A percentile compares a stretch with the other conserved stretches of the same genome.
Conservation (phyloP, 164 flowering plant species). For the Vitis labrusca region DNA sequence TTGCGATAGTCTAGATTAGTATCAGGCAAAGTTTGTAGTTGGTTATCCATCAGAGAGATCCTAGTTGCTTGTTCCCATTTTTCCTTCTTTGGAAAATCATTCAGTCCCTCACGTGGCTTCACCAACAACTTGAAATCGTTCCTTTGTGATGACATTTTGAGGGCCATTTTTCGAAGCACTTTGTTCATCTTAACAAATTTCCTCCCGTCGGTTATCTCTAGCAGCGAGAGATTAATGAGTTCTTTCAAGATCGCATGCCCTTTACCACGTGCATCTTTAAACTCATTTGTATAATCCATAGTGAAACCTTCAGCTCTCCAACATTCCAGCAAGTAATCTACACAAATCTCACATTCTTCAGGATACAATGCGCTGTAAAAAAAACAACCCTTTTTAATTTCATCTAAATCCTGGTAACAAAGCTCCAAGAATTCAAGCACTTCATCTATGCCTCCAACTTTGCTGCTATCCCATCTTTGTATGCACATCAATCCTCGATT, state of each 20-base stretch:
- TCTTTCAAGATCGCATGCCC: constrained; percentile 15
- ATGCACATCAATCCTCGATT: constrained; percentile 6
- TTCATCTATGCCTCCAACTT: constrained; percentile 9
- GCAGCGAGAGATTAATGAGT: constrained; percentile 12
- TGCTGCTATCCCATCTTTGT: not conserved
- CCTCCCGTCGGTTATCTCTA: constrained; percentile 10
- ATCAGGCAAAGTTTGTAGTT: too few relatives aligned
- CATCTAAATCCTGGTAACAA: constrained; percentile 15
- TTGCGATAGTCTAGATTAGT: too few relatives aligned
- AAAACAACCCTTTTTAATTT: constrained; percentile 10
- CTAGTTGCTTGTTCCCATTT: constrained; percentile 14
- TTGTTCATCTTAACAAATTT: constrained; percentile 20
- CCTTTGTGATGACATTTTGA: constrained; percentile 4
- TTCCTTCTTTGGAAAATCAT: constrained; percentile 1
- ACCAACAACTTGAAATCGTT: constrained; percentile 5
- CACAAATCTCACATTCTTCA: constrained; percentile 13
- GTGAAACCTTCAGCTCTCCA: constrained; percentile 23
- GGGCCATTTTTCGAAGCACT: constrained; percentile 18
- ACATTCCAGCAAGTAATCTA: constrained; percentile 15
- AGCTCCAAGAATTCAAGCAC: constrained; percentile 12
- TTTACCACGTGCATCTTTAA: constrained; percentile 1
- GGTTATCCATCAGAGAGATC: constrained; percentile 18
- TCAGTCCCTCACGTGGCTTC: constrained; percentile 5
- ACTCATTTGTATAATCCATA: not conserved
- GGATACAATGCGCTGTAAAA: constrained; percentile 26